These are phyloP conservation scores for Xerocomellus chrysenteron DNA, from an alignment of 768 basidiomycete species.

Conservation along the genomic window DNA sequence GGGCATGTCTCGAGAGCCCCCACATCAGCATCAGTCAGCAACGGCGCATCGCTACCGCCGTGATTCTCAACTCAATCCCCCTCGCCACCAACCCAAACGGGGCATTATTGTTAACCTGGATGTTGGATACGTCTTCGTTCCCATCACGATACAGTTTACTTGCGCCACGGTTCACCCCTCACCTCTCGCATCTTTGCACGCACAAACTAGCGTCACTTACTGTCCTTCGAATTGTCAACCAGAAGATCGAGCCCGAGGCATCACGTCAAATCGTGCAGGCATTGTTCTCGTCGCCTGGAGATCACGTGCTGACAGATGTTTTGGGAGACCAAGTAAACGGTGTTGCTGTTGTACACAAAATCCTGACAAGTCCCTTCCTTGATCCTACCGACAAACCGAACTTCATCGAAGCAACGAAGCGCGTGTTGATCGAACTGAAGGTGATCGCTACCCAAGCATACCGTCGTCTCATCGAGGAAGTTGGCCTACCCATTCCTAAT, in stretches of 20 bases:
- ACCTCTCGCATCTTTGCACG: slow-evolving; percentile 94
- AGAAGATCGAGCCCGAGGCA: slow-evolving; percentile 90
- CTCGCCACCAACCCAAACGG: slow-evolving; percentile 98
- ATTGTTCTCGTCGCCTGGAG: slow-evolving; percentile 84
- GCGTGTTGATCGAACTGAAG: slow-evolving; percentile 87
- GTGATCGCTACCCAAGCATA: slow-evolving; percentile 95
- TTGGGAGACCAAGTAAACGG: slow-evolving; percentile 96
- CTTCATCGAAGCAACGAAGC: slow-evolving; percentile 85
- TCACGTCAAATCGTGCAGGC: slow-evolving; percentile 84
- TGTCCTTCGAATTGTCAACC: slow-evolving; percentile 93
- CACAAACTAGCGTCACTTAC: slow-evolving; percentile 97
- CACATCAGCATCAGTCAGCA: slow-evolving; percentile 86
- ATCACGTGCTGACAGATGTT: slow-evolving; percentile 91
- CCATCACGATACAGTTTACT: slow-evolving; percentile 93
- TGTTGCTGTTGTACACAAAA: slow-evolving; percentile 89
- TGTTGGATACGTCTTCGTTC: slow-evolving; percentile 92
- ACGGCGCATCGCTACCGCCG: slow-evolving; percentile 90
- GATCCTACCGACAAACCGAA: slow-evolving; percentile 64
- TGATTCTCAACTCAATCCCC: slow-evolving; percentile 96
- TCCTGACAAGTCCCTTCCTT: slow-evolving; percentile 83
- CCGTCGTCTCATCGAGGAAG: slow-evolving; percentile 90
- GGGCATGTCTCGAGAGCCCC: slow-evolving; percentile 92
- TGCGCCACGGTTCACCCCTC: slow-evolving; percentile 94
- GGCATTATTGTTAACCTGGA: slow-evolving; percentile 92
- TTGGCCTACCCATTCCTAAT: slow-evolving; percentile 86